Evolutionary conservation across 1,284 basidiomycete genomes (phyloP).

Genomic region (Coniferiporia weirii): DNA sequence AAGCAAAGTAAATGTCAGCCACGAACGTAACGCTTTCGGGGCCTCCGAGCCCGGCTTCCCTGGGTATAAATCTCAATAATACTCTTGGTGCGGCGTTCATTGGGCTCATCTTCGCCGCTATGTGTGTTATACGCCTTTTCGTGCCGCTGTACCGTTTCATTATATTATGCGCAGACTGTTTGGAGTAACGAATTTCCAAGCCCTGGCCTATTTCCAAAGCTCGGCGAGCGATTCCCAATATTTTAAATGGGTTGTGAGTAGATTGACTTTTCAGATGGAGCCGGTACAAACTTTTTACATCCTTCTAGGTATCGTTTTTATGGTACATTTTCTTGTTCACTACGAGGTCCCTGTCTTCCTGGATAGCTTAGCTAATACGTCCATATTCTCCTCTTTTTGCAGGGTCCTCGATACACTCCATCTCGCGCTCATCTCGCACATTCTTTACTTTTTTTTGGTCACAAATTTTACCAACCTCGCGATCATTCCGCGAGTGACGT

Average conservation of each 20-base stretch:
- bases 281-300: neutral
- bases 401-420: constrained; percentile 8
- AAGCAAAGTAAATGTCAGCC: neutral
- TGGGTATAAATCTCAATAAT: neutral
- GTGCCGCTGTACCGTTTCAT: neutral
- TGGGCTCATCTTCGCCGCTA: constrained; percentile 7
- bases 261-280: neutral
- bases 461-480: constrained; percentile 4
- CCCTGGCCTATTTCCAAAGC: constrained; percentile 23
- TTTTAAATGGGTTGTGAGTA: constrained; percentile 20
- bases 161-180: constrained; percentile 19
- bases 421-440: constrained; percentile 4
- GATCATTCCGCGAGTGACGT: neutral
- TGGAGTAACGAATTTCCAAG: constrained; percentile 24
- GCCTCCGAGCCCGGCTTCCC: neutral
- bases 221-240: constrained; percentile 20
- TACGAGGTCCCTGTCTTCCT: no score
- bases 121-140: neutral
- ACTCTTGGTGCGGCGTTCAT: constrained; percentile 6
- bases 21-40: neutral
- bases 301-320: constrained; percentile 1
- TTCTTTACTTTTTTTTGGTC: constrained; percentile 6
- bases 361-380: neutral
- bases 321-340: neutral
- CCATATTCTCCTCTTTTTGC: neutral